A percentile compares a stretch with the other conserved stretches of the same genome.
Evolutionary conservation across 192 early-diverging fungal species (phyloP).

Genomic region (Helicostylum pulchrum): DNA sequence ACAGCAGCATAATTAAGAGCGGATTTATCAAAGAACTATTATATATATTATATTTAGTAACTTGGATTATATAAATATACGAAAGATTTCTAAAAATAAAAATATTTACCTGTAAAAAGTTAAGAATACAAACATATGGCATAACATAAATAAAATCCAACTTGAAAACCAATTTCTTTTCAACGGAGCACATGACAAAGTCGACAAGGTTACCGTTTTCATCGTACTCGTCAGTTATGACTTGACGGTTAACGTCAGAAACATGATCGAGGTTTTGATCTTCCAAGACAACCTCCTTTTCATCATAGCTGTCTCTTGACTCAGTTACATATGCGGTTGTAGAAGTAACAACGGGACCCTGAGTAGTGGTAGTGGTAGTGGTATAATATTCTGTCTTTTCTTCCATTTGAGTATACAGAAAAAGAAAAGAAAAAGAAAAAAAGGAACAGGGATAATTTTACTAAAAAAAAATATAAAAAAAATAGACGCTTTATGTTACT

Average conservation of each 20-base stretch:
- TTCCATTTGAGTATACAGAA: not conserved
- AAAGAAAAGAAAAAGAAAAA: slow-evolving; percentile 4
- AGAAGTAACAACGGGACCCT: too few species aligned
- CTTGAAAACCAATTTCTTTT: slow-evolving; percentile 9
- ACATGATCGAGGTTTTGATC: not conserved
- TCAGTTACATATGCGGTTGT: too few species aligned
- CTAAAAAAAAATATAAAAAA: too few species aligned
- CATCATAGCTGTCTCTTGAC: too few species aligned
- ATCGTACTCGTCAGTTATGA: not conserved
- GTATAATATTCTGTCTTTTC: slow-evolving; percentile 12
- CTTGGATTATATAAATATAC: not conserved
- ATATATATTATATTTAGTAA: not conserved
- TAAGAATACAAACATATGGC: slow-evolving; percentile 24
- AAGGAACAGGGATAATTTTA: not conserved
- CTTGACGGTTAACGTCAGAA: not conserved
- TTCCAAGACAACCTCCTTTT: too few species aligned
- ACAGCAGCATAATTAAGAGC: slow-evolving; percentile 19
- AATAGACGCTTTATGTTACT: too few species aligned
- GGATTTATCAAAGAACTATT: slow-evolving; percentile 31
- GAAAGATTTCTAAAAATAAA: not conserved
- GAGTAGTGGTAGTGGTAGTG: not conserved
- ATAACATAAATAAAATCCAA: slow-evolving; percentile 28
- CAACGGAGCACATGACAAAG: not conserved
- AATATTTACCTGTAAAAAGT: slow-evolving; percentile 27
- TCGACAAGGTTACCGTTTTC: not conserved